phyloP scores from a whole-genome alignment of 768 basidiomycete species.

The Collybia nuda region DNA sequence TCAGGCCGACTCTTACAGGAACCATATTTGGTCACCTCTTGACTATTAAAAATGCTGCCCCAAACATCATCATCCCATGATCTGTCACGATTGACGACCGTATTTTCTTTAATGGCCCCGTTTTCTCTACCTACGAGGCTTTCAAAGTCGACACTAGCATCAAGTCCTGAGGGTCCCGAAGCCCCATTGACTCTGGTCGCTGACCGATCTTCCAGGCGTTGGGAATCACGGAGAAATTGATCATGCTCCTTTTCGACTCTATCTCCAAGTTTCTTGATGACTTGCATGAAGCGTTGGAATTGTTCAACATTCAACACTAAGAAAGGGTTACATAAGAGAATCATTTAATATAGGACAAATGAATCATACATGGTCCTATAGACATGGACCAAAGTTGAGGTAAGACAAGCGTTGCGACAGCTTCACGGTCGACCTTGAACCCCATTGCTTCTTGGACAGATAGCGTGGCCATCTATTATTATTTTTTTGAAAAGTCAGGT shows the following conservation, averaged over 20 bases:
- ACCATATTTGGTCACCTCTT: slow-evolving; percentile 19
- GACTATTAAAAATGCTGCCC: slow-evolving; percentile 69
- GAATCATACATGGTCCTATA: slow-evolving; percentile 81
- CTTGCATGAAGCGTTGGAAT: slow-evolving; percentile 90
- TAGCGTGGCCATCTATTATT: slow-evolving; percentile 89
- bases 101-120: slow-evolving; percentile 46
- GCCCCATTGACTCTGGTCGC: slow-evolving; percentile 44
- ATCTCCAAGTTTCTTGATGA: slow-evolving; percentile 73
- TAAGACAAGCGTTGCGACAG: slow-evolving; percentile 83
- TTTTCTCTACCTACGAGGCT: slow-evolving; percentile 71
- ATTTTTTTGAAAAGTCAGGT: slow-evolving; percentile 26
- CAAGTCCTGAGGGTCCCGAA: slow-evolving; percentile 28
- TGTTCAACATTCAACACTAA: slow-evolving; percentile 80
- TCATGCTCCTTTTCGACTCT: slow-evolving; percentile 93
- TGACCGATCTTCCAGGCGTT: slow-evolving; percentile 82
- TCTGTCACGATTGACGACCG: slow-evolving; percentile 31
- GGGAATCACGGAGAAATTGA: slow-evolving; percentile 90
- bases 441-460: slow-evolving; percentile 97
- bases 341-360: background rate
- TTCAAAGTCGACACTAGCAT: slow-evolving; percentile 79
- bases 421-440: slow-evolving; percentile 89
- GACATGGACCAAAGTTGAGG: slow-evolving; percentile 98
- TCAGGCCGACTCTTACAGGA: background rate
- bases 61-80: slow-evolving; percentile 85
- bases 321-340: slow-evolving; percentile 4